A percentile compares a stretch with the other conserved stretches of the same genome.
Conservation (phyloP, 1,139 yeast genomes). For the Blastobotrys proliferans region DNA sequence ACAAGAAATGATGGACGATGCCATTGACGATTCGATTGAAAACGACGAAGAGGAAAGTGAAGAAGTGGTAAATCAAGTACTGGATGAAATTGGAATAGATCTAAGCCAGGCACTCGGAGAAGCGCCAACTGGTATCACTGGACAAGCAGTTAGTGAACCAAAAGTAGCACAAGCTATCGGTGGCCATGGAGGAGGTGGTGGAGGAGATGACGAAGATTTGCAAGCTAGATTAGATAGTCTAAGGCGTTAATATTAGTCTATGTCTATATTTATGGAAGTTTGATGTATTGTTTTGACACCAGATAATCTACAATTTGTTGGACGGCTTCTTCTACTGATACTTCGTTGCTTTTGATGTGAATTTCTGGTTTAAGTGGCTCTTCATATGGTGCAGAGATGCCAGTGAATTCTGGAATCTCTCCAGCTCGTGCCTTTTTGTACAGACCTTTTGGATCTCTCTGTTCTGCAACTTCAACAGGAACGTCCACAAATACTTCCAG, state of each 20-base stretch:
- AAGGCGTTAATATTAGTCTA: constrained; percentile 35
- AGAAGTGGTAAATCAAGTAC: constrained; percentile 83
- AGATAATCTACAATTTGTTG: constrained; percentile 67
- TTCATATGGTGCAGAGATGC: constrained; percentile 94
- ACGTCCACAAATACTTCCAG: constrained; percentile 90
- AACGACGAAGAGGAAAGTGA: constrained; percentile 85
- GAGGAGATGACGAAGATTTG: constrained; percentile 69
- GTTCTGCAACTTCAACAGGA: constrained; percentile 88
- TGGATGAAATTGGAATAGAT: constrained; percentile 95
- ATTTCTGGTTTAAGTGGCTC: constrained; percentile 83
- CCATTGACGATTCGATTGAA: constrained; percentile 92
- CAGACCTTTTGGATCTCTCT: constrained; percentile 94
- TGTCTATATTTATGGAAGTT: background rate
- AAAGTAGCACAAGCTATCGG: constrained; percentile 52
- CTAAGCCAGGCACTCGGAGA: constrained; percentile 62
- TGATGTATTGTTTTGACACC: constrained; percentile 22
- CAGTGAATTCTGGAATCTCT: constrained; percentile 88
- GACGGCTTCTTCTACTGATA: constrained; percentile 77
- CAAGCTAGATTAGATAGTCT: constrained; percentile 86
- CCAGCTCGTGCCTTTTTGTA: constrained; percentile 97
- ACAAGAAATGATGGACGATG: constrained; percentile 98
- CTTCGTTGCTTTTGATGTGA: constrained; percentile 68
- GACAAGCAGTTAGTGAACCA: constrained; percentile 30
- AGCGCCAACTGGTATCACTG: constrained; percentile 54
- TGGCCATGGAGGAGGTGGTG: constrained; percentile 31